Evolutionary conservation across 2,329 filamentous ascomycete genomes (phyloP).

Genomic region (Sordariomycetes sp.): DNA sequence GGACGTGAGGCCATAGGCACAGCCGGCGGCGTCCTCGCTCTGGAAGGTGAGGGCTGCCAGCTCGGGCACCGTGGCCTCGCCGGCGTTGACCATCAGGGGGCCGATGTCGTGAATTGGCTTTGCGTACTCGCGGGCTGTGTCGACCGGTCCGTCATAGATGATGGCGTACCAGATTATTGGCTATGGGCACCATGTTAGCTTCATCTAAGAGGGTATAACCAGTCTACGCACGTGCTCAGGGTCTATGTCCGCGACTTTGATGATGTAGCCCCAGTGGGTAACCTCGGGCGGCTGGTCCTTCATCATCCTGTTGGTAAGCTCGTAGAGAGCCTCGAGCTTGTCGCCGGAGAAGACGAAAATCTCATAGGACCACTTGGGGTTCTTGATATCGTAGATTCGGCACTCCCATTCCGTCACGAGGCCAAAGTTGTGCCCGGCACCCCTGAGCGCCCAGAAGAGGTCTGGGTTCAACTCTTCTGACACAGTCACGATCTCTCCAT

Average conservation of each 20-base stretch:
- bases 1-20: not conserved
- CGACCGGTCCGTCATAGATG: conserved; percentile 28
- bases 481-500: conserved; percentile 29
- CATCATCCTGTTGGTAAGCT: conserved; percentile 31
- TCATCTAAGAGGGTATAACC: not conserved
- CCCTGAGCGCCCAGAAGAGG: conserved; percentile 46
- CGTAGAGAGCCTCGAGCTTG: conserved; percentile 36
- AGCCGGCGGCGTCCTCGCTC: not conserved
- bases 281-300: conserved; percentile 30
- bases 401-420: conserved; percentile 39
- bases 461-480: conserved; percentile 26
- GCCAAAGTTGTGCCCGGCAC: conserved; percentile 50
- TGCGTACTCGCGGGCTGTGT: conserved; percentile 27
- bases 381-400: conserved; percentile 32
- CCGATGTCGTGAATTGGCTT: conserved; percentile 30
- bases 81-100: conserved; percentile 15
- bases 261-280: conserved; percentile 39
- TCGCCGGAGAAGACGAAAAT: conserved; percentile 34
- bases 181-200: conserved; percentile 8
- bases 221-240: conserved; percentile 22
- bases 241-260: conserved; percentile 27
- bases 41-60: not conserved
- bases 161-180: conserved; percentile 29
- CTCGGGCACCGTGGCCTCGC: no score
- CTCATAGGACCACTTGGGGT: conserved; percentile 28